phyloP scores from a whole-genome alignment of 768 basidiomycete genomes.

The Rhodosporidiobolus sp. region DNA sequence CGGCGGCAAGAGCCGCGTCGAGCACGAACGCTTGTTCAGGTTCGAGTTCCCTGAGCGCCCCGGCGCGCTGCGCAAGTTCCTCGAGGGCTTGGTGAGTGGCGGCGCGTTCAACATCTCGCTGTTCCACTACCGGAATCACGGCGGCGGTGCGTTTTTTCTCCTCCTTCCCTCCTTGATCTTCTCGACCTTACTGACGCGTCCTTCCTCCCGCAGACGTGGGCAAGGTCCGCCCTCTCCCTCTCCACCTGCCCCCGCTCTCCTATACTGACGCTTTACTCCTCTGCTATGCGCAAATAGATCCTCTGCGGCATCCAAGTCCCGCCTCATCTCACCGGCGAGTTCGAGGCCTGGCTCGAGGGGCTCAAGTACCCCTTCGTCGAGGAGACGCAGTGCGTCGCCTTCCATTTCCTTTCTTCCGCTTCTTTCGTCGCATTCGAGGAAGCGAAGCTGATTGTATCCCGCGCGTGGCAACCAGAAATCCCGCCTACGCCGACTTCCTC shows the following conservation, averaged over 20 bases:
- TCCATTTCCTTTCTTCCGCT: conserved; percentile 38
- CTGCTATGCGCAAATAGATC: no score
- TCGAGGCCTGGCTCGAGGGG: conserved; percentile 69
- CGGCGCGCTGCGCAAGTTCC: conserved; percentile 82
- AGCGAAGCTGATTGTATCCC: not conserved
- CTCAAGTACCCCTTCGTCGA: conserved; percentile 87
- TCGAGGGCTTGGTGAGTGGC: conserved; percentile 66
- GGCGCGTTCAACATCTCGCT: conserved; percentile 86
- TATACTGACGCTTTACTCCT: not conserved
- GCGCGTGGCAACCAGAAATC: not conserved
- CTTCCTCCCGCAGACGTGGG: conserved; percentile 12
- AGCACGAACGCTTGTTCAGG: conserved; percentile 82
- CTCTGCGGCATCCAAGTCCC: conserved; percentile 92
- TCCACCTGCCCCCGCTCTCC: not conserved
- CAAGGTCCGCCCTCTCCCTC: conserved; percentile 1
- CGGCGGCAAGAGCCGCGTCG: conserved; percentile 72
- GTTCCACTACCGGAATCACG: conserved; percentile 98
- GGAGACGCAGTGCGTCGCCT: conserved; percentile 82
- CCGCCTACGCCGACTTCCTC: conserved; percentile 27
- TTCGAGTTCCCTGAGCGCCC: conserved; percentile 98
- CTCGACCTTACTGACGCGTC: not conserved
- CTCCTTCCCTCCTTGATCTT: not conserved
- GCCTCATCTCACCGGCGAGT: conserved; percentile 61
- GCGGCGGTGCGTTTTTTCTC: conserved; percentile 72
- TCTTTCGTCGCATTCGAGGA: no score